Conservation (phyloP, 495 filamentous ascomycete species). For the Cercophora sp. region DNA sequence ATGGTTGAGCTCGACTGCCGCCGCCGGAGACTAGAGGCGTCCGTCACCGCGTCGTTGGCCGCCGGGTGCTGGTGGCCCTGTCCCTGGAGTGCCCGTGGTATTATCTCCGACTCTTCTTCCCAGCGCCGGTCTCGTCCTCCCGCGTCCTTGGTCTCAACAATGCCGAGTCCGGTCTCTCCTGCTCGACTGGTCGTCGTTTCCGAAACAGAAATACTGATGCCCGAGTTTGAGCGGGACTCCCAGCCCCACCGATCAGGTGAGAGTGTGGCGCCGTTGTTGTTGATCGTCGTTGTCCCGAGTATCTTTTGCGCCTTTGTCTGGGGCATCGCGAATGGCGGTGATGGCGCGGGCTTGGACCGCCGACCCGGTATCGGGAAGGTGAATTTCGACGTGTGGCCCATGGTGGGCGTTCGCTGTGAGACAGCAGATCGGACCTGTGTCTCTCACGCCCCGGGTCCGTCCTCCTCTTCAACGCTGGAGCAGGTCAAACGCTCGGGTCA, state of each 20-base stretch:
- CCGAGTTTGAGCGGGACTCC: conserved; percentile 43
- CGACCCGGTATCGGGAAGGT: conserved; percentile 51
- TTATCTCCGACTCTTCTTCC: conserved; percentile 49
- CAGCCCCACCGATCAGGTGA: conserved; percentile 30
- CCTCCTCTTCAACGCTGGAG: not conserved
- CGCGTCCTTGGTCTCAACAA: conserved; percentile 11
- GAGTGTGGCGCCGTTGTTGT: conserved; percentile 23
- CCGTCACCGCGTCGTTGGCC: conserved; percentile 30
- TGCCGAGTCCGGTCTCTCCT: conserved; percentile 14
- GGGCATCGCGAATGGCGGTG: conserved; percentile 17
- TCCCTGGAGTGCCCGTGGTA: conserved; percentile 28
- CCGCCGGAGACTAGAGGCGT: conserved; percentile 37
- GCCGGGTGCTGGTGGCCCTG: conserved; percentile 17
- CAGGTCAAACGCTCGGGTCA: conserved; percentile 16
- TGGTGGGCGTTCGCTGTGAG: conserved; percentile 20
- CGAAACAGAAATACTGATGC: conserved; percentile 48
- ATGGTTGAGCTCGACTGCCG: conserved; percentile 49
- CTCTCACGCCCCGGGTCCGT: not conserved
- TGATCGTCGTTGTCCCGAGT: conserved; percentile 36
- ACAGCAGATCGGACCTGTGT: not conserved
- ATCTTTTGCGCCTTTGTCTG: conserved; percentile 45
- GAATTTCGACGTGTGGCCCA: conserved; percentile 51
- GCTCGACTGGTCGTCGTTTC: conserved; percentile 38
- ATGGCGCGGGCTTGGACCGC: conserved; percentile 29
- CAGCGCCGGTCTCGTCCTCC: conserved; percentile 23